A percentile compares a stretch with the other conserved stretches of the same genome.
Evolutionary conservation across 139 green algal genomes (phyloP).

Genomic region (Coelastrella sp.): DNA sequence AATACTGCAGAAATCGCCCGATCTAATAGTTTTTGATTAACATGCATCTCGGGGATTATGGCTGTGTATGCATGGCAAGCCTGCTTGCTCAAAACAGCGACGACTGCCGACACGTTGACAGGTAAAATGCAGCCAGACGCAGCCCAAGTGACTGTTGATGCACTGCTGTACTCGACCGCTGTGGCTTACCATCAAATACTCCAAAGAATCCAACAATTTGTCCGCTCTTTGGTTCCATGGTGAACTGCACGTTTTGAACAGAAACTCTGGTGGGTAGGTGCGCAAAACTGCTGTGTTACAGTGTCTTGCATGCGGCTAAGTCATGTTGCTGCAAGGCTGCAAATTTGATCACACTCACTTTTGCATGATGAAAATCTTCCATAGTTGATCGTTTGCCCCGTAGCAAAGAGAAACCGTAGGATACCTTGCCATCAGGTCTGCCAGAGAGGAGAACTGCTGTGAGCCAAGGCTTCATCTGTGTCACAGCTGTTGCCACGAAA

Average conservation of each 20-base stretch:
- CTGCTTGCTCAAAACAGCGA: too few species aligned
- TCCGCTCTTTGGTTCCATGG: constrained; percentile 55
- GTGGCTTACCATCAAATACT: constrained; percentile 91
- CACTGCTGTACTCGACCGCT: neutral
- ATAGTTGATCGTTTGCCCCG: constrained; percentile 82
- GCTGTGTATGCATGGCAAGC: neutral
- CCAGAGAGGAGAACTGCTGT: neutral
- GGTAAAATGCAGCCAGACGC: too few species aligned
- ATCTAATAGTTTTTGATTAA: too few species aligned
- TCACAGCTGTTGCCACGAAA: neutral
- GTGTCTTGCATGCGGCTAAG: too few species aligned
- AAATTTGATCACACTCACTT: constrained; percentile 46
- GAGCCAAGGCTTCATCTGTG: neutral
- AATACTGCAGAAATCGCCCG: too few species aligned
- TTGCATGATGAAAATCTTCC: constrained; percentile 84
- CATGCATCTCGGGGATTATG: neutral
- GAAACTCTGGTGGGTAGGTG: neutral
- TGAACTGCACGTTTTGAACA: constrained; percentile 59
- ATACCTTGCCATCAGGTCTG: constrained; percentile 80
- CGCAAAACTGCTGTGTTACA: neutral
- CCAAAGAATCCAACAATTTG: constrained; percentile 87
- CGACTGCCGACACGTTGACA: too few species aligned
- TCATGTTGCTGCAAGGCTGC: too few species aligned
- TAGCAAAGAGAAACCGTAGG: constrained; percentile 78
- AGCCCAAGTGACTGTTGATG: too few species aligned